Base-by-base conservation (phyloP, 192 early-diverging fungal genomes). In the Backusella macrospora region DNA sequence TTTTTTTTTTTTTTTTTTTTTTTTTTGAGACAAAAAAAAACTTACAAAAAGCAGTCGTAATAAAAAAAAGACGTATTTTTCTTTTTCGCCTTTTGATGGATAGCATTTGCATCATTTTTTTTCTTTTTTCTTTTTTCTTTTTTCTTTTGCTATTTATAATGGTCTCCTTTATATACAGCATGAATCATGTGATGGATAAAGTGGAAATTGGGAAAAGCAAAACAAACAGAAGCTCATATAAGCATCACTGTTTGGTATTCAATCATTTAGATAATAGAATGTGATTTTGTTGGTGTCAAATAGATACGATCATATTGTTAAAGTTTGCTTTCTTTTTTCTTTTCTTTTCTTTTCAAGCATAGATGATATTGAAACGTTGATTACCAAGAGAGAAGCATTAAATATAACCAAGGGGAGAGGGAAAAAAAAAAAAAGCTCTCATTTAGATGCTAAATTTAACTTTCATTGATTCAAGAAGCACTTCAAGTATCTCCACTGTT, bases 141-240 rank as follows among this genome's bases (percentile, higher is more conserved):
- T n/a, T n/a, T n/a, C n/a, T n/a, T n/a, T 59, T 59, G 26, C 52
- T 59, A 59, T 59, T 59, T 59, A 59, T 52, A 52, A 52, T 52
- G 18, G 49, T 18, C 49, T 52, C 49, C 49, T 52, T 18, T 52
- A 52, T 18, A 21, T 16, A 52, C 2, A 7, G 18, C 9, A 52
- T 52, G 0, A 3, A 52, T 52, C 49, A 52, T 52, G 18, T 52
- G 49, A 23, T 34, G 2, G 29, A 34, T 34, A 34, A 34, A 34
- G 29, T 34, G 29, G 29, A 34, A 34, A 34, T 34, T 34, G 2
- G 29, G 29, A 34, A 34, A 34, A 34, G 29, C 0, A 34, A 34
- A 34, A 9, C n/a, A 18, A 52, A n/a, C 9, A 49, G 47, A 49
- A 49, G 47, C n/a, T n/a, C 47, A 49, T n/a, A 49, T 49, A 49